Evolutionary conservation across 768 basidiomycete genomes (phyloP), one percentile per base, ranked within the genome.

Genomic region (Pleurotus platypus): DNA sequence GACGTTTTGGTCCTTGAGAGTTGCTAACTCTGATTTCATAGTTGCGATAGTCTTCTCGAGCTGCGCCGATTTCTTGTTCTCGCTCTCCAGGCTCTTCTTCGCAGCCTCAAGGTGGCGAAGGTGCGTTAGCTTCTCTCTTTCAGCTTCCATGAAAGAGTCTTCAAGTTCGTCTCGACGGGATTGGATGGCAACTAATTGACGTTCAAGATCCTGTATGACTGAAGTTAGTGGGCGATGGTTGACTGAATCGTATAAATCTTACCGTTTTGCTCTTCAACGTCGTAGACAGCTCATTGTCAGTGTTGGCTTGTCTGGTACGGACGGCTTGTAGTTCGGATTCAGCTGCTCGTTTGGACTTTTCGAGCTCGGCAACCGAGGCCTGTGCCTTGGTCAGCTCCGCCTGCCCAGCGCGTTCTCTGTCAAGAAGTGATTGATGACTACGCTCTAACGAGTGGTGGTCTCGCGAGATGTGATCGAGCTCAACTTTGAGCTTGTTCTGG

Each of bases 121-220:
- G 60, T 87, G 85, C 13, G 85, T 76, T 9, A 83, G 84, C 66
- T 91, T 84, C 57, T 94, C 94, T 27, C 91, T 80, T 69, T 98
- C 90, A 49, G 91, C 79, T 62, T 90, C 85, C 5, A 97, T 78
- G 1, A 92, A 82, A 0, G 87, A 82, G 66, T 98, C 96, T 70
- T 99, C 96, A 56, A 94, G 88, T 57, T 89, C 87, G 57, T 89
- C 84, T 58, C 87, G 89, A 63, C 92, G 92, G 37, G 80, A 77
- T 64, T 91, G 89, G 5, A 89, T 81, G 18, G 80, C 71, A 0
- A 75, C 68, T n/a, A 96, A 71, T 67, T 94, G 88, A 39, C 88
- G 86, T 61, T 95, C 92, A 48, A 92, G 72, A 43, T 74, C 78
- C 92, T 97, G 63, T 37, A 46, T 11, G 56, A 20, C 46, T 53